Percentiles rank a stretch among this genome's conserved stretches.
Evolutionary conservation across 2,329 filamentous ascomycete species (phyloP).

Genomic region (Alternaria consortialis): DNA sequence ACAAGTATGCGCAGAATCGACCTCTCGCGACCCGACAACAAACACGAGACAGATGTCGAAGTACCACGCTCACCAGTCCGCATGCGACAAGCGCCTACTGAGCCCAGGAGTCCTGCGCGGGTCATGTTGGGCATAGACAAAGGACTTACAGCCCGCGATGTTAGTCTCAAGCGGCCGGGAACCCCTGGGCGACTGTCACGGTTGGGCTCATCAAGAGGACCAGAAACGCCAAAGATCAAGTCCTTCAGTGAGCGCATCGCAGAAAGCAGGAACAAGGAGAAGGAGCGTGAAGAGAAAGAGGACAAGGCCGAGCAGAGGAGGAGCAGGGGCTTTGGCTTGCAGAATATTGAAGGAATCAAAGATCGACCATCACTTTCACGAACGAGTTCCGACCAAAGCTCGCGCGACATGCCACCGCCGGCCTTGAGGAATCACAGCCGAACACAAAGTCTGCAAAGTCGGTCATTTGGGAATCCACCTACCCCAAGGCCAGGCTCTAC

Average conservation of each 20-base stretch:
- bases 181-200: constrained; percentile 27
- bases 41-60: constrained; percentile 62
- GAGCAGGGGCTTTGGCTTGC: constrained; percentile 52
- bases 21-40: constrained; percentile 32
- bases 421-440: constrained; percentile 17
- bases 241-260: constrained; percentile 88
- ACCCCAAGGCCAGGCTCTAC: constrained; percentile 34
- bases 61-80: constrained; percentile 78
- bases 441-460: constrained; percentile 26
- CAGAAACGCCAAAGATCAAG: constrained; percentile 53
- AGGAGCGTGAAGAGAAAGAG: constrained; percentile 56
- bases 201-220: constrained; percentile 55
- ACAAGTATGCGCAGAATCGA: constrained; percentile 33
- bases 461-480: constrained; percentile 4
- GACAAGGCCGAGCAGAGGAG: constrained; percentile 55
- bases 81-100: constrained; percentile 56
- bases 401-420: constrained; percentile 31
- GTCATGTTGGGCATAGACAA: constrained; percentile 90
- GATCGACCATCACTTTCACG: constrained; percentile 36
- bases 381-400: constrained; percentile 39
- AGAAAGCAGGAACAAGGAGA: constrained; percentile 63
- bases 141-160: constrained; percentile 78
- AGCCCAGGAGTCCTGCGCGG: constrained; percentile 78
- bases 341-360: constrained; percentile 37
- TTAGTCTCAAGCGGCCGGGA: constrained; percentile 76